A percentile compares a stretch with the other conserved stretches of the same genome.
phyloP scores from a whole-genome alignment of 148 eudicot genomes.

The Beta vulgaris region DNA sequence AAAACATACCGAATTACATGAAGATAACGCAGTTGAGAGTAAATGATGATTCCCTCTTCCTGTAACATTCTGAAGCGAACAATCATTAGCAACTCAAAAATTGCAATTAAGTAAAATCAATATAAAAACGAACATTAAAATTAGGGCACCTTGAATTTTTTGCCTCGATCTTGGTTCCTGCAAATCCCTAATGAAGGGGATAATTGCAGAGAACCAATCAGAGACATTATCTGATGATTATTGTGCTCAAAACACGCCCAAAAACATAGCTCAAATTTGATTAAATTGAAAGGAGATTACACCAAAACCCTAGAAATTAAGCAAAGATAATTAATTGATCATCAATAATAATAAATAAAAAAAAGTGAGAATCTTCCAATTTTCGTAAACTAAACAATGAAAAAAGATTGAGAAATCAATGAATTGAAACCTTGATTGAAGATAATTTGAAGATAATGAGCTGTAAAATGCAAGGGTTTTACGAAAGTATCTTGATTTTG shows the following conservation, averaged over 20 bases:
- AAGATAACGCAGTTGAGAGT: constrained; percentile 27
- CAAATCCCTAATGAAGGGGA: constrained; percentile 44
- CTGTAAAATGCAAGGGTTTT: neutral
- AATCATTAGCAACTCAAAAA: constrained; percentile 15
- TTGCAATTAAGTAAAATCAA: neutral
- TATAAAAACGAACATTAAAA: neutral
- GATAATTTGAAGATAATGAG: neutral
- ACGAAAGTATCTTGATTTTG: neutral
- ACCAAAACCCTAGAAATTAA: constrained; percentile 25
- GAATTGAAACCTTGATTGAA: neutral
- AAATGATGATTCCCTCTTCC: constrained; percentile 35
- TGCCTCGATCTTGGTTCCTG: constrained; percentile 35
- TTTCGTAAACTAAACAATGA: neutral
- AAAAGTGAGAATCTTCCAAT: neutral
- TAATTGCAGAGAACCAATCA: constrained; percentile 51
- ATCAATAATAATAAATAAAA: no score
- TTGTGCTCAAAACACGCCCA: neutral
- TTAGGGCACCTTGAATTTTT: constrained; percentile 39
- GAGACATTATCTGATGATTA: constrained; percentile 34
- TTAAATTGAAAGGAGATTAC: neutral
- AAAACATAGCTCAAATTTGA: neutral
- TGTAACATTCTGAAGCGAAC: constrained; percentile 35
- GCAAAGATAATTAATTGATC: neutral
- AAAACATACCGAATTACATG: constrained; percentile 47
- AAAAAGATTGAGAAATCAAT: neutral